Evolutionary conservation across 768 basidiomycete genomes (phyloP).

Genomic region (Collybia sordida): DNA sequence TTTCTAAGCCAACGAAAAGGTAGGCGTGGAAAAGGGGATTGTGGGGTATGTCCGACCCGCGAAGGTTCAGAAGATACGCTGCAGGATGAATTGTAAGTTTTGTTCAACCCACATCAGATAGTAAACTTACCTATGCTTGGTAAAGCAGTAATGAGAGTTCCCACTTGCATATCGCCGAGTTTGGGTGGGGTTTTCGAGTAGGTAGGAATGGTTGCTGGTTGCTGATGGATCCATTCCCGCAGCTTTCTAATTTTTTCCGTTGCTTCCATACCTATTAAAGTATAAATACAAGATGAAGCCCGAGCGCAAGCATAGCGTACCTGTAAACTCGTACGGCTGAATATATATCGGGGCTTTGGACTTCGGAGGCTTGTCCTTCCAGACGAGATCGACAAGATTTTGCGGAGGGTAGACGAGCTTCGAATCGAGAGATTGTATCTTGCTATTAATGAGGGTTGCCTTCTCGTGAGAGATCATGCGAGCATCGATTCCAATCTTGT

Average conservation of each 20-base stretch:
- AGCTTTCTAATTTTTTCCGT: conserved; percentile 68
- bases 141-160: conserved; percentile 67
- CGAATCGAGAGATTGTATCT: conserved; percentile 51
- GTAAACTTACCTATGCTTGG: conserved; percentile 61
- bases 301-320: conserved; percentile 23
- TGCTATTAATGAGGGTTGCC: conserved; percentile 57
- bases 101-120: too few species aligned
- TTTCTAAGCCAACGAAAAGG: conserved; percentile 64
- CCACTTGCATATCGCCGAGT: conserved; percentile 61
- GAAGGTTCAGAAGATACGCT: conserved; percentile 88
- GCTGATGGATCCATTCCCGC: conserved; percentile 64
- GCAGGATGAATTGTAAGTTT: conserved; percentile 2
- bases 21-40: conserved; percentile 93
- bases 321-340: conserved; percentile 73
- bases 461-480: conserved; percentile 79
- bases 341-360: conserved; percentile 63
- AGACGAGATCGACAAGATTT: conserved; percentile 81
- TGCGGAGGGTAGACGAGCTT: conserved; percentile 80
- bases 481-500: conserved; percentile 80
- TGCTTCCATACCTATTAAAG: conserved; percentile 52
- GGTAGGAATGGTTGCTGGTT: conserved; percentile 57
- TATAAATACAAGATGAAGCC: neutral
- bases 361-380: conserved; percentile 75
- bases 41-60: conserved; percentile 88
- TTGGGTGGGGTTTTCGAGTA: conserved; percentile 65